Percentiles rank a stretch among this genome's conserved stretches.
Evolutionary conservation across 441 rosid genomes (phyloP).

Genomic region (Populus hybrid): DNA sequence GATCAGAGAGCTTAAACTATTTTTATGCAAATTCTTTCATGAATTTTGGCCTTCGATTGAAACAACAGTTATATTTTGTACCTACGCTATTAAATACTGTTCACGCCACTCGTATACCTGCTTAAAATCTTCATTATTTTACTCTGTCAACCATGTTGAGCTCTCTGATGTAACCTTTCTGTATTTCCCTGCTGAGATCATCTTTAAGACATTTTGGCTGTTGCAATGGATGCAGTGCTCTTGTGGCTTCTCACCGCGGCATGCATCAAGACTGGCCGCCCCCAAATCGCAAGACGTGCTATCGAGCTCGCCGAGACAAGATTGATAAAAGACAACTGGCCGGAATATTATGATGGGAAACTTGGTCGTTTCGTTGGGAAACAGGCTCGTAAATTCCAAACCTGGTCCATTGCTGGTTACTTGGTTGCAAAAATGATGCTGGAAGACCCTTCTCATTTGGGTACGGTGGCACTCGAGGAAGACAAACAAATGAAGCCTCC

Average conservation of each 20-base stretch:
- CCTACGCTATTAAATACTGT: neutral
- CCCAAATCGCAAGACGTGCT: constrained; percentile 79
- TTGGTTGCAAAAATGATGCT: constrained; percentile 92
- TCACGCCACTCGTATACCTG: neutral
- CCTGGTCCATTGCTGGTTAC: constrained; percentile 94
- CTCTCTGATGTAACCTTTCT: neutral
- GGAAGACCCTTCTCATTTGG: constrained; percentile 90
- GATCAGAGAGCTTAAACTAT: neutral
- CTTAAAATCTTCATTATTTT: neutral
- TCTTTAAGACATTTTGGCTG: neutral
- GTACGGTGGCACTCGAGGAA: constrained; percentile 84
- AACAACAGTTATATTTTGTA: neutral
- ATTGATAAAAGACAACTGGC: constrained; percentile 77
- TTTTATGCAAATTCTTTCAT: neutral
- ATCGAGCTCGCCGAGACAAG: constrained; percentile 67
- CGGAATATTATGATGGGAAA: constrained; percentile 92
- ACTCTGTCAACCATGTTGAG: too few relatives aligned
- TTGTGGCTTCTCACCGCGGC: constrained; percentile 92
- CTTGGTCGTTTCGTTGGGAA: constrained; percentile 73
- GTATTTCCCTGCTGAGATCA: neutral
- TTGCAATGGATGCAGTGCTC: constrained; percentile 48
- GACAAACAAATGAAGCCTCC: constrained; percentile 84
- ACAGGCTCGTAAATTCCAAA: constrained; percentile 74
- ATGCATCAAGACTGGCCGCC: constrained; percentile 84
- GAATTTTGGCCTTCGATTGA: neutral